Evolutionary conservation across 2,329 filamentous ascomycete genomes (phyloP), one percentile per base, ranked within the genome.

Genomic region (Alternaria sp.): DNA sequence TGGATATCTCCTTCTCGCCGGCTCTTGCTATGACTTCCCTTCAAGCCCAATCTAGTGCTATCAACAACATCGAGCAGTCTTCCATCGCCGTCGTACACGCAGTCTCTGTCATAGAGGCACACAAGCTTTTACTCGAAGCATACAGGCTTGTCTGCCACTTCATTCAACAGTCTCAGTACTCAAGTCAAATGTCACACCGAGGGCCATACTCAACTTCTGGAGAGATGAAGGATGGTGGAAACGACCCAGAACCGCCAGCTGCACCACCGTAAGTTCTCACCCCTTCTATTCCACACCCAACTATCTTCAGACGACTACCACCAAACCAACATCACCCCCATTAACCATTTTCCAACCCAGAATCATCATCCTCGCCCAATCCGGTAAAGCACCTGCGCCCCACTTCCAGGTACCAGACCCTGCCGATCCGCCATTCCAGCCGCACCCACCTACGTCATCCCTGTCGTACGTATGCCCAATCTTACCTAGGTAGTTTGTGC

Each of bases 221-320:
- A 40, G 15, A 19, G 10, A n/a, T 21, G 19, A n/a, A 6, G 15
- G 30, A 21, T 21, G 15, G 19, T 36, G n/a, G 19, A 12, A 47
- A 45, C 28, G 40, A 32, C 40, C 71, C 70, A 36, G 72, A 76
- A 43, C 68, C 69, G n/a, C 71, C 74, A 47, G 62, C 67, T 25
- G 71, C 72, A 67, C 73, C 72, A 61, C 72, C 73, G 72, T 76
- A 67, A 61, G 74, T 72, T 43, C 21, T 17, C n/a, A 23, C 12
- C 17, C 13, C n/a, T 32, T 53, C 26, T 12, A 49, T 25, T 30
- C 15, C 23, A 8, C 21, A 11, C 55, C 11, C 26, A n/a, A 46
- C 6, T 10, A 56, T 15, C 17, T 46, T 17, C 19, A 19, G 21
- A 25, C 15, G 43, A 43, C 40, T 44, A 17, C 23, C 53, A 49